These are phyloP conservation scores for Tillandsia fasciculata DNA, from an alignment of 176 grass and related monocot species.

Conservation along the genomic window DNA sequence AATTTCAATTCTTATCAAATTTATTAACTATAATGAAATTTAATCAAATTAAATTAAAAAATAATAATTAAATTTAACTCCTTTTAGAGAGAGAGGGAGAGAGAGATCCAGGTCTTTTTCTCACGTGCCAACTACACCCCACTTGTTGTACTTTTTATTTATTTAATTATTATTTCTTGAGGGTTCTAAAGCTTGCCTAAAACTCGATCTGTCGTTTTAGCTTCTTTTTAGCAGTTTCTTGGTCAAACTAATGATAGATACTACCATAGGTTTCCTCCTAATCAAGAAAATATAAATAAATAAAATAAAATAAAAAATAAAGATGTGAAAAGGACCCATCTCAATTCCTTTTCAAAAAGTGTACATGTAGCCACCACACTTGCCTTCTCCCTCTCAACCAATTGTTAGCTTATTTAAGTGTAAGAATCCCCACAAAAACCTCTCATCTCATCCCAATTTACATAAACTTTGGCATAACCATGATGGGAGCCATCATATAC, in stretches of 20 bases:
- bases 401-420: not conserved
- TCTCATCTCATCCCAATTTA: not conserved
- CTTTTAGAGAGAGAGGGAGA: no score
- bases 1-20: no score
- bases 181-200: not conserved
- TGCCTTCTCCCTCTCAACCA: not conserved
- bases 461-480: not conserved
- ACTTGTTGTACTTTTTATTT: no score
- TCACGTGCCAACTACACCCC: no score
- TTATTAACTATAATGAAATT: no score
- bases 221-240: not conserved
- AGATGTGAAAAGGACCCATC: no score
- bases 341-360: no score
- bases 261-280: not conserved
- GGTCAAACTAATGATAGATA: constrained; percentile 6
- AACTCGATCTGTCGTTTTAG: not conserved
- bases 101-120: no score
- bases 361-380: no score
- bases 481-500: not conserved
- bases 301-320: not conserved
- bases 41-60: no score
- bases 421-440: not conserved
- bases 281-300: not conserved
- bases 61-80: no score
- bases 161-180: not conserved